Percentiles rank a stretch among this genome's conserved stretches.
These are phyloP conservation scores for Elsinoe batatas DNA, from an alignment of 2,329 filamentous ascomycete genomes.

Conservation along the genomic window DNA sequence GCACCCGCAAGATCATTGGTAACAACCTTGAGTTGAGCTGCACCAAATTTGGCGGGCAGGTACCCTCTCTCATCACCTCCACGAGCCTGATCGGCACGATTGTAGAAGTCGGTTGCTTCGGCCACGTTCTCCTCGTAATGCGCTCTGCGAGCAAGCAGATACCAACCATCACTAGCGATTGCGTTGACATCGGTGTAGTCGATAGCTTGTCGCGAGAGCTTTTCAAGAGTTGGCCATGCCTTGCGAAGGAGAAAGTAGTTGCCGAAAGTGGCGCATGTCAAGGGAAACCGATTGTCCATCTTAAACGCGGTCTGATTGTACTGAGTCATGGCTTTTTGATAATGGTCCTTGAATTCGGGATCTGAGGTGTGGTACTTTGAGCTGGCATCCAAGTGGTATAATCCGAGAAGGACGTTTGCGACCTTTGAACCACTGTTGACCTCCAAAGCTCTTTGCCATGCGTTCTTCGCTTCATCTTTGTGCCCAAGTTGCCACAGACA, in stretches of 20 bases:
- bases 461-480: slow-evolving; percentile 81
- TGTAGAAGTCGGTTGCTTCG: slow-evolving; percentile 76
- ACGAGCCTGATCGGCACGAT: slow-evolving; percentile 79
- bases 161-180: slow-evolving; percentile 96
- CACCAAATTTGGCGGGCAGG: slow-evolving; percentile 87
- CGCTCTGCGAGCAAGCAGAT: slow-evolving; percentile 81
- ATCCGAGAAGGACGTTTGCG: slow-evolving; percentile 78
- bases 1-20: slow-evolving; percentile 81
- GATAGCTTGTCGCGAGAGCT: slow-evolving; percentile 82
- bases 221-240: slow-evolving; percentile 70
- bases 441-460: slow-evolving; percentile 82
- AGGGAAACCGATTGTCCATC: slow-evolving; percentile 77
- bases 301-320: slow-evolving; percentile 93
- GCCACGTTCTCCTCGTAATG: slow-evolving; percentile 69
- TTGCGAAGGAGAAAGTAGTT: slow-evolving; percentile 81
- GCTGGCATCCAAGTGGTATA: slow-evolving; percentile 83
- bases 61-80: slow-evolving; percentile 87
- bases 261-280: slow-evolving; percentile 85
- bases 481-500: slow-evolving; percentile 95
- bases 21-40: slow-evolving; percentile 77
- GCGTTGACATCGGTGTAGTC: slow-evolving; percentile 93
- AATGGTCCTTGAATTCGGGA: slow-evolving; percentile 71
- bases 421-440: slow-evolving; percentile 77
- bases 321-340: slow-evolving; percentile 88
- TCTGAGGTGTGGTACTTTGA: slow-evolving; percentile 74